Base-by-base conservation (phyloP, 169 alveolate genomes). In the Eimeria brunetti region DNA sequence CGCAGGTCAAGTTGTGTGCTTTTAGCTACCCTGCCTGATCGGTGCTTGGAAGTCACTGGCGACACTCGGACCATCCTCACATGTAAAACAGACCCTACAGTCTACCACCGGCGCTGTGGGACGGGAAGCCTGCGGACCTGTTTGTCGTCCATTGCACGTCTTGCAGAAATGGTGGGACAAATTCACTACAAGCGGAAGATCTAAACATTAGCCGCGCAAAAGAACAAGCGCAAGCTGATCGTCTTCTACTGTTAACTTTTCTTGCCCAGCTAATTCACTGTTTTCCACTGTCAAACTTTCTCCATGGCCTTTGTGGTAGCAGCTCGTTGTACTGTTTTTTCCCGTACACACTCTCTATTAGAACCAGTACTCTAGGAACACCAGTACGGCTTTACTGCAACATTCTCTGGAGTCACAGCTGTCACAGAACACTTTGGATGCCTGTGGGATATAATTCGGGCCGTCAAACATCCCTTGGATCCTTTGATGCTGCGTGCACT, bases 131-230 rank as follows among this genome's bases (percentile, higher is more conserved):
- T 76, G 44, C 20, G 60, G 86, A 76, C 64, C 27, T 46, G 14
- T 6, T 36, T 53, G 8, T 53, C 80, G 30, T 62, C 33, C 56
- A 60, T 14, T 18, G 33, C 46, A n/a, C 91, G 36, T 33, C 44
- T 83, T 18, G 67, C 91, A 58, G 78, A 56, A 85, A 85, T 85
- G 91, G 91, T 85, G 91, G 78, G 91, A 9, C 69, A 60, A 67
- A 20, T 38, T 85, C 49, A 62, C 16, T 38, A 67, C 78, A 36
- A 33, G 80, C 30, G 20, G 30, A 64, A n/a, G 75, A 2, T 51
- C 51, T 69, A 33, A 36, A 36, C 80, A 3, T 69, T 69, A 69
- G 80, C 51, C 3, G n/a, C 49, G 46, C 80, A 69, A 69, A 69
- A 5, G n/a, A 12, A 36, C 80, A 30, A 4, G 80, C 5, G 49